phyloP scores from a whole-genome alignment of 352 stramenopile species.

The Globisporangium spinosum region DNA sequence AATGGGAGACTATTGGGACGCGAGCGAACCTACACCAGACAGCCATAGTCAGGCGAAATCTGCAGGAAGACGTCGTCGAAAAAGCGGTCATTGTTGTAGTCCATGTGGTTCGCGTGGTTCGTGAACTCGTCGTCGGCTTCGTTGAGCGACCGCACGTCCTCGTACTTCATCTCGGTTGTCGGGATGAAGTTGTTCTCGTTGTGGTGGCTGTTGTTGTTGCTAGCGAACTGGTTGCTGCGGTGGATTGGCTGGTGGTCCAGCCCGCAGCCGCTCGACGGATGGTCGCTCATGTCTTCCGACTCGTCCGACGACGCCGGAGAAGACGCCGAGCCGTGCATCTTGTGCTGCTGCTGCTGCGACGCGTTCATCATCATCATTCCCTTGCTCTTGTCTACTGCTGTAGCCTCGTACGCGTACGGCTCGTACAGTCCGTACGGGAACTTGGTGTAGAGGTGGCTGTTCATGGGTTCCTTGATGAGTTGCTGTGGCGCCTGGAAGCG shows the following conservation, averaged over 20 bases:
- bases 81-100: conserved; percentile 70
- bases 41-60: conserved; percentile 72
- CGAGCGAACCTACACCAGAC: conserved; percentile 39
- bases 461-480: conserved; percentile 13
- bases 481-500: conserved; percentile 17
- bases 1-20: background rate
- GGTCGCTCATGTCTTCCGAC: conserved; percentile 16
- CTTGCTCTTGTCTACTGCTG: conserved; percentile 2
- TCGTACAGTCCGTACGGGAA: conserved; percentile 31
- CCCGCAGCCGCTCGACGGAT: conserved; percentile 22
- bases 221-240: background rate
- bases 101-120: conserved; percentile 42
- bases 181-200: conserved; percentile 27
- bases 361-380: background rate
- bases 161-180: conserved; percentile 42
- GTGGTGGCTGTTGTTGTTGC: background rate
- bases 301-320: conserved; percentile 25
- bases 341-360: conserved; percentile 7
- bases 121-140: conserved; percentile 47
- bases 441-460: conserved; percentile 21
- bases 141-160: conserved; percentile 46
- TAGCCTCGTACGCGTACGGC: conserved; percentile 27
- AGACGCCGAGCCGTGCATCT: background rate
- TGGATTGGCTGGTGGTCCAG: conserved; percentile 24
- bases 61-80: conserved; percentile 79